Evolutionary conservation across 148 eudicot genomes (phyloP).

Genomic region (Fagopyrum esculentum): DNA sequence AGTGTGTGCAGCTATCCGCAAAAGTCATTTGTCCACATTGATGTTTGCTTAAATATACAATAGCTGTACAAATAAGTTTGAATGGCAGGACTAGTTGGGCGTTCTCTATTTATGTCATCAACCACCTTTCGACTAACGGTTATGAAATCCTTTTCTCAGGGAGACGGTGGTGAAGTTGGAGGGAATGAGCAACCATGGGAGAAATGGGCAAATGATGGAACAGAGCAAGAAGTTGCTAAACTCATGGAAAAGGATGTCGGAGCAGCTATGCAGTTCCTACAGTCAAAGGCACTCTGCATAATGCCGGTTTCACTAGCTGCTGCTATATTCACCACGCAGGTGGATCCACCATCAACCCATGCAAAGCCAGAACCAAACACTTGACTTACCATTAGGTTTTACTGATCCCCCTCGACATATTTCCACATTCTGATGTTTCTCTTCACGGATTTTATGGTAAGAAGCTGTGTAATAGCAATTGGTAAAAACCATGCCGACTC

Average conservation of each 20-base stretch:
- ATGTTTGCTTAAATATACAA: not conserved
- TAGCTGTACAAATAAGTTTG: no score
- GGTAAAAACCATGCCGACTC: not conserved
- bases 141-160: not conserved
- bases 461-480: not conserved
- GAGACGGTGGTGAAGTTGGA: not conserved
- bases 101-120: not conserved
- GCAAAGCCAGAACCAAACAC: not conserved
- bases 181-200: slow-evolving; percentile 9
- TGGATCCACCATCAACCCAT: not conserved
- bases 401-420: not conserved
- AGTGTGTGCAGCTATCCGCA: no score
- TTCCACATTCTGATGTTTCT: not conserved
- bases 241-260: slow-evolving; percentile 10
- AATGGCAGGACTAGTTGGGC: no score
- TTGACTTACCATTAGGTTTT: not conserved
- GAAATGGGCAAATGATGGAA: slow-evolving; percentile 9
- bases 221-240: slow-evolving; percentile 10
- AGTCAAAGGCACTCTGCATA: slow-evolving; percentile 6
- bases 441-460: not conserved
- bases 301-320: slow-evolving; percentile 10
- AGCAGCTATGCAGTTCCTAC: slow-evolving; percentile 10
- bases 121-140: not conserved
- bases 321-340: not conserved
- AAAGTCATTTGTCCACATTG: not conserved